Evolutionary conservation across 768 basidiomycete genomes (phyloP), one percentile per base, ranked within the genome.

Genomic region (Podaxis sp.): DNA sequence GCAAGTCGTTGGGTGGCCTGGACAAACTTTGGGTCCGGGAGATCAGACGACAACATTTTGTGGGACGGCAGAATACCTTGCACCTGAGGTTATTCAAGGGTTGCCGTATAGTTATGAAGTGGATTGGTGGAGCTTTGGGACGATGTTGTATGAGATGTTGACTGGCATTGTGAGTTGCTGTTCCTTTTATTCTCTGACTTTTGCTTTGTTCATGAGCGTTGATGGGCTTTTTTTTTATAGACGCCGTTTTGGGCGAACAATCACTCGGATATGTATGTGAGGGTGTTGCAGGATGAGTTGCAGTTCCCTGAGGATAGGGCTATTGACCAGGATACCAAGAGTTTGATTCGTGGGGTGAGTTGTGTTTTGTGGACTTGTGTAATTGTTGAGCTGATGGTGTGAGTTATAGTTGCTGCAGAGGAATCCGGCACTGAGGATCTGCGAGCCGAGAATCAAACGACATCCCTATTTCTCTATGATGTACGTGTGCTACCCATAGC

Each of bases 41-140:
- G 90, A 95, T 66, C 78, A 83, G 57, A 95, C 95, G 21, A 86
- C 79, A 25, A 95, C 95, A 6, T 96, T 97, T 70, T 96, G 91
- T 73, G 94, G 94, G 9, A 96, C 94, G n/a, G 94, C 94, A 2
- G 94, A 96, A 74, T 97, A 97, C 67, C 83, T 97, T 5, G 94
- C 97, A 11, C 97, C 97, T 0, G 96, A 99, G 74, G 95, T 98
- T 48, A 93, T 98, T 66, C 91, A 93, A 68, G 92, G 95, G 1
- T 72, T 90, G 66, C 83, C 88, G 18, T 96, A 98, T 70, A 88
- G 89, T 64, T 98, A 94, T 68, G 93, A 95, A 65, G 93, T 96
- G 21, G 96, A 98, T 71, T 96, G 94, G 92, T 99, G 95, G 95
- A 92, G 90, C 65, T 90, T 96, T 68, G 96, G 96, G 37, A 98